These are phyloP conservation scores for Leccinum boreale DNA, from an alignment of 768 basidiomycete genomes.

Conservation along the genomic window DNA sequence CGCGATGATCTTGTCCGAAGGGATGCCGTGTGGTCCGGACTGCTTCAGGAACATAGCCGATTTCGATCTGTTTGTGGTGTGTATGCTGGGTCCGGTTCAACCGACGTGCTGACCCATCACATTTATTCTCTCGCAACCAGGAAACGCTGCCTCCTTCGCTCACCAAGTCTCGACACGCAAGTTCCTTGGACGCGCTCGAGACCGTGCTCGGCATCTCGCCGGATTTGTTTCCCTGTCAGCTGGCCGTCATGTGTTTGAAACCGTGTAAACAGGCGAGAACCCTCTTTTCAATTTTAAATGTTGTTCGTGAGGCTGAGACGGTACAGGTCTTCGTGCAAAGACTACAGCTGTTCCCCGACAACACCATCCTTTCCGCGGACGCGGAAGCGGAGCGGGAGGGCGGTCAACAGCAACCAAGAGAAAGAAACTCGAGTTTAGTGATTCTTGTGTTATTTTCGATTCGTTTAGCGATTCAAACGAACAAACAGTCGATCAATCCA, in stretches of 20 bases:
- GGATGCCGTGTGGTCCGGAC: slow-evolving; percentile 29
- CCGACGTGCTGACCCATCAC: neutral
- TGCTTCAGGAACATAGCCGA: slow-evolving; percentile 30
- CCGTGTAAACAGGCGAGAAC: slow-evolving; percentile 44
- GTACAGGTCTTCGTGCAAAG: slow-evolving; percentile 20
- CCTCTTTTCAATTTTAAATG: too few species aligned
- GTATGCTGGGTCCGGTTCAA: neutral
- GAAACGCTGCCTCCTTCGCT: slow-evolving; percentile 23
- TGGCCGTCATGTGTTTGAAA: slow-evolving; percentile 46
- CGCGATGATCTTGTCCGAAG: slow-evolving; percentile 25
- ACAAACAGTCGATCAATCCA: slow-evolving; percentile 9
- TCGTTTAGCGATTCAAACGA: too few species aligned
- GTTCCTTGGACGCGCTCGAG: slow-evolving; percentile 23
- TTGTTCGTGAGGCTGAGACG: neutral
- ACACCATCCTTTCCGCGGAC: slow-evolving; percentile 16
- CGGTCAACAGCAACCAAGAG: neutral
- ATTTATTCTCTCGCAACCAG: neutral
- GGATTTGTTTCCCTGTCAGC: slow-evolving; percentile 46
- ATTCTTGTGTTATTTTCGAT: neutral
- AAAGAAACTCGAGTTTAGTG: slow-evolving; percentile 17
- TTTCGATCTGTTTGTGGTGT: slow-evolving; percentile 23
- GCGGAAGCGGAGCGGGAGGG: neutral
- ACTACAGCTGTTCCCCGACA: slow-evolving; percentile 16
- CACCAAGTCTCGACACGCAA: neutral
- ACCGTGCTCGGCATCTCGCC: slow-evolving; percentile 43